These are phyloP conservation scores for Lolium multiflorum DNA, from an alignment of 176 grass and related monocot species.

Conservation along the genomic window DNA sequence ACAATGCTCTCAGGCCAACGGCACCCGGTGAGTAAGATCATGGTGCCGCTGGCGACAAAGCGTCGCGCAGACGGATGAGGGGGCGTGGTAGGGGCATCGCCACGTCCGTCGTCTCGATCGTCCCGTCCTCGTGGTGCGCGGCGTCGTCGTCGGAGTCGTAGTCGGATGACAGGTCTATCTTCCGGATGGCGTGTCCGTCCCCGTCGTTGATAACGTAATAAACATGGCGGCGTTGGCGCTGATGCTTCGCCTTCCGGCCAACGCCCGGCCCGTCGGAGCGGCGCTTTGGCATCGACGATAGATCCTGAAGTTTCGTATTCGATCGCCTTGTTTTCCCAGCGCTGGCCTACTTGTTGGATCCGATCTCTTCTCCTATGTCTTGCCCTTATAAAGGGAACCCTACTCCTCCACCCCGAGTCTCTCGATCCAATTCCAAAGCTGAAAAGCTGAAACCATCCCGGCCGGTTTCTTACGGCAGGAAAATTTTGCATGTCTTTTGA, in stretches of 20 bases:
- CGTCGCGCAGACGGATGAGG: not conserved
- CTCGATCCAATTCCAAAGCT: too few species aligned
- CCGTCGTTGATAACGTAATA: not conserved
- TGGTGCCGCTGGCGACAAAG: not conserved
- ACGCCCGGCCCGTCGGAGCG: not conserved
- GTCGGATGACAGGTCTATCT: not conserved
- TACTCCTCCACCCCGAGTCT: too few species aligned
- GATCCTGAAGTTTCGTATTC: not conserved
- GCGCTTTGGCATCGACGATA: not conserved
- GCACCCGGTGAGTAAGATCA: not conserved
- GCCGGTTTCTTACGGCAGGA: too few species aligned
- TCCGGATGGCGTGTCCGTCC: not conserved
- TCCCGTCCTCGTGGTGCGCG: not conserved
- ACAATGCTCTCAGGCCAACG: not conserved
- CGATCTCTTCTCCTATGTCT: not conserved
- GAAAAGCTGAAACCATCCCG: too few species aligned
- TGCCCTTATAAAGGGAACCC: not conserved
- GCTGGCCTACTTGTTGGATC: not conserved
- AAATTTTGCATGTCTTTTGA: too few species aligned
- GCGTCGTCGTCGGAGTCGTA: not conserved
- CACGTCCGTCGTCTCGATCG: not conserved
- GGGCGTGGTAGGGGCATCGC: not conserved
- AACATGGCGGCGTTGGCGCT: not conserved
- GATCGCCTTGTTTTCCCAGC: not conserved
- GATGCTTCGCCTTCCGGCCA: not conserved